Evolutionary conservation across 129 eudicot genomes (phyloP).

Genomic region (Pseudognaphalium luteoalbum): DNA sequence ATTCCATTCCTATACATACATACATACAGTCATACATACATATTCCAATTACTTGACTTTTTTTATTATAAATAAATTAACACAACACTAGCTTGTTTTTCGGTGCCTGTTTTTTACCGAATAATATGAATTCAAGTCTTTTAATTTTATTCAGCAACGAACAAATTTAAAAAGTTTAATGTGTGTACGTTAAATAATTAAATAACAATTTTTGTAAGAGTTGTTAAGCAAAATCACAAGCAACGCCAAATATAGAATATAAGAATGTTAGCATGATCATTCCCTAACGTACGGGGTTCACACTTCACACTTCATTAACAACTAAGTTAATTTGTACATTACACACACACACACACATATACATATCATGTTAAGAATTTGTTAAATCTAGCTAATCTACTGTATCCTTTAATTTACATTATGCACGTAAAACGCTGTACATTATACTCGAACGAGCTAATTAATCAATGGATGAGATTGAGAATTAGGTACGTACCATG

Average conservation of each 20-base stretch:
- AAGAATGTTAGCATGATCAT: slow-evolving; percentile 16
- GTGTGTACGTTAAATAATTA: background rate
- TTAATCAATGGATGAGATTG: background rate
- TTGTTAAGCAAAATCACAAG: slow-evolving; percentile 5
- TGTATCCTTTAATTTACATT: background rate
- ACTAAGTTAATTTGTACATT: background rate
- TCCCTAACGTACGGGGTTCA: background rate
- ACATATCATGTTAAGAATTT: background rate
- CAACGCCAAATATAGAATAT: slow-evolving; percentile 31
- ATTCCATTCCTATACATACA: slow-evolving; percentile 61
- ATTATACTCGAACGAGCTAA: background rate
- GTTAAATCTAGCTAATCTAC: too few species aligned
- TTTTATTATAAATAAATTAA: too few species aligned
- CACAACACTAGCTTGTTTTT: too few species aligned
- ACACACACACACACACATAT: too few species aligned
- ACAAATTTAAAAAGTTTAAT: background rate
- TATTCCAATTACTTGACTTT: too few species aligned
- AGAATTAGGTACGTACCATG: slow-evolving; percentile 56
- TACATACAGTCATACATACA: background rate
- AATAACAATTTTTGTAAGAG: background rate
- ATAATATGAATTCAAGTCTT: background rate
- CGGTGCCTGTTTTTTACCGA: slow-evolving; percentile 1
- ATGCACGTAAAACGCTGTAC: background rate
- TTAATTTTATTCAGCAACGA: background rate
- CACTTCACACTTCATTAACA: slow-evolving; percentile 10